Percentiles rank a stretch among this genome's conserved stretches.
Conservation (phyloP, 768 basidiomycete genomes). For the Pseudohyphozyma bogoriensis region DNA sequence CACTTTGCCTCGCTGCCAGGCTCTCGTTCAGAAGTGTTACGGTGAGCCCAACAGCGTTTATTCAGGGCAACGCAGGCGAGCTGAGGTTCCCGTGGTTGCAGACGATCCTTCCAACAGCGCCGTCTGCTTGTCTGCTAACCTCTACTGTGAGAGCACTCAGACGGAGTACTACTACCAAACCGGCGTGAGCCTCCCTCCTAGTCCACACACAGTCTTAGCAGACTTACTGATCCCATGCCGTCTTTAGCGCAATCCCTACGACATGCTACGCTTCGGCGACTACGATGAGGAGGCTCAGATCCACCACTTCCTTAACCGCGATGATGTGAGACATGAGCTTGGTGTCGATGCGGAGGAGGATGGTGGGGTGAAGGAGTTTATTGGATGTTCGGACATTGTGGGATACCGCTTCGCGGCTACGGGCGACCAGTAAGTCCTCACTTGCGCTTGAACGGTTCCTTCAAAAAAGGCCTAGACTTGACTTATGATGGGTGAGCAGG, state of each 20-base stretch:
- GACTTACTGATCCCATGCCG: conserved; percentile 4
- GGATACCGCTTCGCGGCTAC: conserved; percentile 23
- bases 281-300: conserved; percentile 31
- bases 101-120: conserved; percentile 17
- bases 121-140: conserved; percentile 20
- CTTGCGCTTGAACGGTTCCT: neutral
- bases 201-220: neutral
- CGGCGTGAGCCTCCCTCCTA: conserved; percentile 11
- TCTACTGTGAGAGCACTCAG: conserved; percentile 29
- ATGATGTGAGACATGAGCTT: conserved; percentile 18
- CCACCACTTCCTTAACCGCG: conserved; percentile 23
- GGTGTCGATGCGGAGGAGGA: conserved; percentile 27
- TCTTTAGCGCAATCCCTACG: conserved; percentile 72
- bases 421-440: conserved; percentile 24
- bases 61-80: neutral
- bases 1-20: conserved; percentile 22
- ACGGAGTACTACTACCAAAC: conserved; percentile 20
- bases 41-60: conserved; percentile 1
- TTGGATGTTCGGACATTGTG: conserved; percentile 27
- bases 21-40: conserved; percentile 25
- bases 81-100: neutral
- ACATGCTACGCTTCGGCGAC: conserved; percentile 28
- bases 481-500: neutral
- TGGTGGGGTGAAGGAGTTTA: conserved; percentile 26
- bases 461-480: too few species aligned